A percentile compares a stretch with the other conserved stretches of the same genome.
Evolutionary conservation across 768 basidiomycete genomes (phyloP).

Genomic region (Pilatotrama ljubarskyi): DNA sequence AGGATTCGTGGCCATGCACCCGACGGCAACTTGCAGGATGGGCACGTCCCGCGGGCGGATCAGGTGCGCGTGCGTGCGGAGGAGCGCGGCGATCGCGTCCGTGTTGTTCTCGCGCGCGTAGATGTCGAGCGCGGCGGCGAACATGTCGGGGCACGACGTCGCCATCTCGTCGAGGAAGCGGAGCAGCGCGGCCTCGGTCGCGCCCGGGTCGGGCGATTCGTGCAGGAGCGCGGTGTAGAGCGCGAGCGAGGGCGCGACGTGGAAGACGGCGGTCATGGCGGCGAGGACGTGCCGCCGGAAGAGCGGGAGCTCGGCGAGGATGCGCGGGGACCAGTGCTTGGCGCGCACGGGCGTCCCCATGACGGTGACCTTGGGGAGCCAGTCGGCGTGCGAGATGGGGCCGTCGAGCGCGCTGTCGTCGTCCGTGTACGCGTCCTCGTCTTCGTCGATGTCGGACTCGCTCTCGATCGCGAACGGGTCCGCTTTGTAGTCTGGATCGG

Average conservation of each 20-base stretch:
- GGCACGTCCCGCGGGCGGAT: slow-evolving; percentile 59
- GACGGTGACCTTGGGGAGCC: slow-evolving; percentile 27
- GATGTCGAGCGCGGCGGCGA: slow-evolving; percentile 58
- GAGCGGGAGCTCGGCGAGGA: slow-evolving; percentile 41
- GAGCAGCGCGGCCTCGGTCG: slow-evolving; percentile 29
- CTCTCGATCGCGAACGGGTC: slow-evolving; percentile 17
- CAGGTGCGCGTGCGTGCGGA: slow-evolving; percentile 50
- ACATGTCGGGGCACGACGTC: slow-evolving; percentile 49
- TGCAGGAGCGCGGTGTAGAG: slow-evolving; percentile 46
- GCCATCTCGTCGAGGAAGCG: slow-evolving; percentile 42
- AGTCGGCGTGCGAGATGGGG: slow-evolving; percentile 20
- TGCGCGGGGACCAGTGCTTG: slow-evolving; percentile 50
- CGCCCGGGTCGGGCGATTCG: slow-evolving; percentile 33
- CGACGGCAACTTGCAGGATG: slow-evolving; percentile 47
- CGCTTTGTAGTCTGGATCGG: slow-evolving; percentile 37
- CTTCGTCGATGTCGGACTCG: slow-evolving; percentile 32
- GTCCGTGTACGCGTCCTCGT: slow-evolving; percentile 23
- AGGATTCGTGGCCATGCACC: slow-evolving; percentile 38
- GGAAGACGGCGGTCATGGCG: slow-evolving; percentile 50
- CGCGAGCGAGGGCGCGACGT: slow-evolving; percentile 45
- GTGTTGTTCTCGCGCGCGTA: slow-evolving; percentile 39
- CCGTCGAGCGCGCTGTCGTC: slow-evolving; percentile 19
- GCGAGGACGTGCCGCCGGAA: slow-evolving; percentile 48
- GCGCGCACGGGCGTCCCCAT: slow-evolving; percentile 35
- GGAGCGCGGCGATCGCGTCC: slow-evolving; percentile 40